Base-by-base conservation (phyloP, 176 grass and related monocot genomes). In the Saccharum officinarum region DNA sequence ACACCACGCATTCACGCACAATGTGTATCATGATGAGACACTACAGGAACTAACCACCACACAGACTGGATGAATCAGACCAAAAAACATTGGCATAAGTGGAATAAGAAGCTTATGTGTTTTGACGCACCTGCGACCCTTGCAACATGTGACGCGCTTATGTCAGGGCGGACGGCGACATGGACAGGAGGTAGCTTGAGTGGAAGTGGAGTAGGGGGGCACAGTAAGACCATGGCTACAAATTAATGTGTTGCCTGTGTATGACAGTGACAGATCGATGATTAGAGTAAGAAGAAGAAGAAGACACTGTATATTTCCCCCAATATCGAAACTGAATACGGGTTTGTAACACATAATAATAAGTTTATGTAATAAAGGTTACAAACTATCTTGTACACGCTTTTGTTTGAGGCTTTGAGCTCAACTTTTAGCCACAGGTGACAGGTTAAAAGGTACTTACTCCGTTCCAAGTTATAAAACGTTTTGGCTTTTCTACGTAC, bases 101-200 rank as follows among this genome's bases (percentile, higher is more conserved):
- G 6, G 34, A 16, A 33, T 16, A n/a, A 71, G 22, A 71, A 23
- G 9, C 37, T 33, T 6, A 37, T 22, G 34, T 69, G 9, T 41
- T 70, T 40, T 9, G 9, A 41, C 68, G 8, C 37, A 71, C 69
- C 68, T 71, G 69, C 69, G 12, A 71, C 20, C 69, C 74, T 57
- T 59, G 74, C 50, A 77, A 59, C 10, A 18, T 60, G 50, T 39
- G 18, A 5, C 12, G 18, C 33, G 3, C 52, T 77, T 37, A 39
- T 77, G 33, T 11, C 31, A 77, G 74, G 33, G 50, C 33, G 50
- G 18, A 8, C 33, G 5, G 50, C 5, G 0, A 8, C 47, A 23
- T 57, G 50, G 33, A 59, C 18, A 57, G 74, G 74, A 76, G 50
- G 9, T 59, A 76, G 74, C 73, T 54, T 55, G 49, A 76, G 30